These are phyloP conservation scores for Globisporangium heterothallicum DNA, from an alignment of 352 stramenopile species.

Conservation along the genomic window DNA sequence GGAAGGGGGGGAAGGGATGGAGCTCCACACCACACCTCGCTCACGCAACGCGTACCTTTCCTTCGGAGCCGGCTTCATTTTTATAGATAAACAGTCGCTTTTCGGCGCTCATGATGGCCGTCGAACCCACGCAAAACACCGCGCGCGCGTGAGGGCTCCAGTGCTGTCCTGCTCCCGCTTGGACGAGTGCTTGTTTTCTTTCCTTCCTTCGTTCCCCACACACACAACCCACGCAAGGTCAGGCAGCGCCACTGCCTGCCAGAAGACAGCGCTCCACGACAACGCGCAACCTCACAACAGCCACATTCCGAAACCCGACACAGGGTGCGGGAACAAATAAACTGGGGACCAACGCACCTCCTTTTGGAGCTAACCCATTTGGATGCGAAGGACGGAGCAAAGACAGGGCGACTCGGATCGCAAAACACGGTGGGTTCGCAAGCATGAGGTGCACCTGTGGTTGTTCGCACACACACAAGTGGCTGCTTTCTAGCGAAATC, in stretches of 20 bases:
- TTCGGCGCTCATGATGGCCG: constrained; percentile 47
- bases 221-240: not conserved
- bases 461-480: not conserved
- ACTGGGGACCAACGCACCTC: not conserved
- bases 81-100: constrained; percentile 87
- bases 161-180: not conserved
- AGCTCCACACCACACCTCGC: not conserved
- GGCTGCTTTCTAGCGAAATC: not conserved
- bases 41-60: constrained; percentile 37
- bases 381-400: not conserved
- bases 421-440: not conserved
- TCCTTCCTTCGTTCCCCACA: not conserved
- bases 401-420: not conserved
- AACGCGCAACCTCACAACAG: not conserved
- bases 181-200: not conserved
- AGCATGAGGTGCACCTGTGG: not conserved
- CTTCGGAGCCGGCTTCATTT: constrained; percentile 78
- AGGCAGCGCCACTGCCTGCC: not conserved
- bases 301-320: not conserved
- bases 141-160: not conserved
- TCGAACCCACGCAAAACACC: not conserved
- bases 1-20: not conserved
- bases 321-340: not conserved
- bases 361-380: not conserved
- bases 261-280: not conserved